Evolutionary conservation across 768 basidiomycete species (phyloP), one percentile per base, ranked within the genome.

Genomic region (Exidia glandulosa): DNA sequence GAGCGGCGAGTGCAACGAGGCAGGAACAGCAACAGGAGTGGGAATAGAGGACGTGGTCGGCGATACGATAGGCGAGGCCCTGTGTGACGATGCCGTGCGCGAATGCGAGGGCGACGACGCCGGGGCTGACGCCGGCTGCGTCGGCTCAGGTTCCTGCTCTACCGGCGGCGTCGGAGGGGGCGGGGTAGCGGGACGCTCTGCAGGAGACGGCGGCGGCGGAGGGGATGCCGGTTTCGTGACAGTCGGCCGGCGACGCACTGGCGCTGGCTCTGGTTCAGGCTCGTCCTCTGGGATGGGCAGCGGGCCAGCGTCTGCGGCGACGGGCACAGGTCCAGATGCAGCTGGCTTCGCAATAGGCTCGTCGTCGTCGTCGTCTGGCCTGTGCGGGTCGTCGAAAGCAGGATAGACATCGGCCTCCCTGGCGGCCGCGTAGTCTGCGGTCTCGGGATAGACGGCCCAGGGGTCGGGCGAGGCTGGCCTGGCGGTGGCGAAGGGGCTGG

Each of bases 391-490:
- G 23, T 3, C 57, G 19, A 52, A 55, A 56, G 31, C 57, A 30
- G 57, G 61, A 30, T 32, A 61, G 27, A 32, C n/a, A 16, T 36
- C 67, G 2, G 62, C 64, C 6, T 57, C 62, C 5, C 61, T 63
- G 63, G 36, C 58, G 54, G 47, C 76, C 76, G 62, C 78, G 83
- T 55, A 36, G 32, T 59, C 57, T 37, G 81, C 84, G 60, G 79
- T 80, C 3, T 45, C 41, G 9, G 41, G 41, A 23, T 45, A 45
- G 10, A 45, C 41, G 7, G 85, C 75, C 88, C 88, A 90, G 64
- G 88, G 88, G 70, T 90, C 88, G 47, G 86, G 85, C 23, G 87
- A 88, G 63, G 72, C 68, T 25, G 86, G 83, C 47, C 87, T 69
- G 31, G 67, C 79, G 60, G 80, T 79, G n/a, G 79, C 74, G 65